Conservation (phyloP, 805 yeast genomes). For the Pichia cephalocereana region DNA sequence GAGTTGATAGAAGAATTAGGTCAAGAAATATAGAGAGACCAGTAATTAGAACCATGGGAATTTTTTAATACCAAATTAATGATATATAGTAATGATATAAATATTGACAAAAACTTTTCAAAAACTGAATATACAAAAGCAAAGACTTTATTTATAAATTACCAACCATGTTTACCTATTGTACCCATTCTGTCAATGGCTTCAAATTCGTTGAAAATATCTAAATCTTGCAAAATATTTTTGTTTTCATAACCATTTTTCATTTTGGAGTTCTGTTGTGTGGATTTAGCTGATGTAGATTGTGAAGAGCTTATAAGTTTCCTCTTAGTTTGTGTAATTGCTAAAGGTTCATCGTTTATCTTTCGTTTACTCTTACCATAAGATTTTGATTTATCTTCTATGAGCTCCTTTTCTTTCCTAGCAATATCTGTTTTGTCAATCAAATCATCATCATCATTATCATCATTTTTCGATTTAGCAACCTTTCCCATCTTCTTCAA, state of each 20-base stretch:
- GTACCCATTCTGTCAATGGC: conserved; percentile 6
- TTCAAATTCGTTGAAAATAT: conserved; percentile 9
- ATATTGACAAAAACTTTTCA: background rate
- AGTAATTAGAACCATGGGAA: background rate
- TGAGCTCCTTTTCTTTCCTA: no score
- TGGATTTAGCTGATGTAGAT: background rate
- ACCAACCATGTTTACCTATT: conserved; percentile 3
- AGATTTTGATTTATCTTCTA: background rate
- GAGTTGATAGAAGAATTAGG: conserved; percentile 45
- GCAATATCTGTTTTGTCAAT: no score
- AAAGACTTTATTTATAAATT: background rate
- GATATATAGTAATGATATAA: background rate
- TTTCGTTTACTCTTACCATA: background rate
- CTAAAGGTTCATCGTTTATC: background rate
- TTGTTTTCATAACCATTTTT: background rate
- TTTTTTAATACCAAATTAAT: background rate
- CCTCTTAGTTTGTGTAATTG: background rate
- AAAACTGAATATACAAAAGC: background rate
- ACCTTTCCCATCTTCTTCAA: background rate
- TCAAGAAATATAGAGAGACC: conserved; percentile 24
- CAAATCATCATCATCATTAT: background rate
- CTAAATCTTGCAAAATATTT: conserved; percentile 1
- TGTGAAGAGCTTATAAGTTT: conserved; percentile 6
- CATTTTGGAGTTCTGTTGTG: background rate
- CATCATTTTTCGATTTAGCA: background rate